Conservation (phyloP, 306 rosid genomes). For the Cicer bijugum region DNA sequence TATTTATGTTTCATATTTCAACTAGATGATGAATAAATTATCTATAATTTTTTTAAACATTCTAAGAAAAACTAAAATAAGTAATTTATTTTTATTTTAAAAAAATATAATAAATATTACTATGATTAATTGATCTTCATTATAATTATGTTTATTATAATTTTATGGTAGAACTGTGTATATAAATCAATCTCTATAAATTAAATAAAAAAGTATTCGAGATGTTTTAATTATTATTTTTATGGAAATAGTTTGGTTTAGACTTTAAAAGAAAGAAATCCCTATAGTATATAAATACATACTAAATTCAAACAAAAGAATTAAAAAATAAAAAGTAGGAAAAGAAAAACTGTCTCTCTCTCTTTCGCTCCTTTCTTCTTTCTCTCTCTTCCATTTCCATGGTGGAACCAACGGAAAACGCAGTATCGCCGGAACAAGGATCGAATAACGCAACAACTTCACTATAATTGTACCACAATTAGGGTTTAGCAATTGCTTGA, state of each 20-base stretch:
- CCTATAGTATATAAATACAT: not conserved
- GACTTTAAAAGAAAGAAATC: constrained; percentile 3
- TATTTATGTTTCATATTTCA: too few species aligned
- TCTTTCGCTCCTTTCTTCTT: constrained; percentile 1
- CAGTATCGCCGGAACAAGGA: constrained; percentile 48
- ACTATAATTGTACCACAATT: not conserved
- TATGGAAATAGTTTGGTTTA: constrained; percentile 1
- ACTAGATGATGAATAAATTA: too few species aligned
- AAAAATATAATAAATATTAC: too few species aligned
- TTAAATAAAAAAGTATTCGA: too few species aligned
- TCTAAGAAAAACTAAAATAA: too few species aligned
- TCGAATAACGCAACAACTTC: not conserved
- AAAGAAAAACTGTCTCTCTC: constrained; percentile 17
- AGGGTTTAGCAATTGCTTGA: constrained; percentile 41
- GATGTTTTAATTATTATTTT: not conserved
- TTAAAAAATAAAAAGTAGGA: not conserved
- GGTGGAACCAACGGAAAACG: constrained; percentile 50
- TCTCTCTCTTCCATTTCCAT: constrained; percentile 44
- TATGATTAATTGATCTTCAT: too few species aligned
- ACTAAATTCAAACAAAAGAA: not conserved
- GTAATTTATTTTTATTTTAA: too few species aligned
- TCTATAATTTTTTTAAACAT: too few species aligned
- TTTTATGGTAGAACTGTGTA: too few species aligned
- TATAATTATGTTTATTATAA: too few species aligned
- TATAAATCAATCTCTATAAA: too few species aligned